phyloP scores from a whole-genome alignment of 1,139 yeast species.

The Blastobotrys serpentis region DNA sequence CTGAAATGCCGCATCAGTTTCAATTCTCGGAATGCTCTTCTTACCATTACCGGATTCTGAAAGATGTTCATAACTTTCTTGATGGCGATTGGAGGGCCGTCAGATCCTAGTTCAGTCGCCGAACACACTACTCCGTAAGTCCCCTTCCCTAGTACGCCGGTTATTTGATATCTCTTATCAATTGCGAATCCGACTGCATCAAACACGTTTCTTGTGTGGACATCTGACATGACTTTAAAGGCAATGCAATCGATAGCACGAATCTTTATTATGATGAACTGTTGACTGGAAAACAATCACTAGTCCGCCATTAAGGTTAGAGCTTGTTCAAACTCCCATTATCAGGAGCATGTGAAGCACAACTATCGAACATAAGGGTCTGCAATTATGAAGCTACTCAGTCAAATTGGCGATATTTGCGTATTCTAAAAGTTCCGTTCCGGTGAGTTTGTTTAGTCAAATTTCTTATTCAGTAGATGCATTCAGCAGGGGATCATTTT shows the following conservation, averaged over 20 bases:
- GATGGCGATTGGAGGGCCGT: slow-evolving; percentile 52
- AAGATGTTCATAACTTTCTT: slow-evolving; percentile 88
- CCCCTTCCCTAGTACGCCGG: slow-evolving; percentile 72
- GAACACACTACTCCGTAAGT: slow-evolving; percentile 88
- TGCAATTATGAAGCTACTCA: too few species aligned
- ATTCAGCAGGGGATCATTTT: too few species aligned
- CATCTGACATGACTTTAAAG: slow-evolving; percentile 1
- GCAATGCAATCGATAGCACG: neutral
- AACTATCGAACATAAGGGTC: too few species aligned
- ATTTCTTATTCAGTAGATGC: too few species aligned
- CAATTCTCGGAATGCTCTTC: slow-evolving; percentile 84
- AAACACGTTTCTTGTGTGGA: slow-evolving; percentile 3
- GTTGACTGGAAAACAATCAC: neutral
- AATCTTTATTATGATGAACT: neutral
- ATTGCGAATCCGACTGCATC: slow-evolving; percentile 50
- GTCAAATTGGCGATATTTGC: too few species aligned
- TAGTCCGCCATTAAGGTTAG: neutral
- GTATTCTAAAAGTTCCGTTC: too few species aligned
- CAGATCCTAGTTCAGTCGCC: slow-evolving; percentile 51
- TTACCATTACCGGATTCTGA: slow-evolving; percentile 81
- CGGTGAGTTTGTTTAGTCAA: too few species aligned
- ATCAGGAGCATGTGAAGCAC: too few species aligned
- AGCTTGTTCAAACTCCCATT: neutral
- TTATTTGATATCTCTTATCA: slow-evolving; percentile 60
- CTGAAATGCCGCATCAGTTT: slow-evolving; percentile 86